A percentile compares a stretch with the other conserved stretches of the same genome.
These are phyloP conservation scores for Ochetophila trinervis DNA, from an alignment of 306 rosid genomes.

Conservation along the genomic window DNA sequence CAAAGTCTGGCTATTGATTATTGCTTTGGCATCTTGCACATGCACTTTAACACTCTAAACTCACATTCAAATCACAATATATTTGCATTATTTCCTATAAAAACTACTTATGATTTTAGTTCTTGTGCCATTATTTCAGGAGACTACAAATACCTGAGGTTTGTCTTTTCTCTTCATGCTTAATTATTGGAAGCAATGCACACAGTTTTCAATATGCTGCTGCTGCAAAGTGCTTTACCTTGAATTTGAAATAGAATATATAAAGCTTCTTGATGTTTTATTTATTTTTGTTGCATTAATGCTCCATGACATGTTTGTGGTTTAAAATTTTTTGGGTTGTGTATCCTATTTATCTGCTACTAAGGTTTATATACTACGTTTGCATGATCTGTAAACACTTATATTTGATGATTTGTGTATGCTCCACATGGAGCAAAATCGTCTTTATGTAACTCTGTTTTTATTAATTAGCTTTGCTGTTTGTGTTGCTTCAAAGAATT, in stretches of 20 bases:
- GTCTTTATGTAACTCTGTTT: no score
- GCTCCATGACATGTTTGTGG: no score
- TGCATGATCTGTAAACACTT: no score
- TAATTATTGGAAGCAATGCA: neutral
- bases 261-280: no score
- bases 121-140: conserved; percentile 38
- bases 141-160: conserved; percentile 88
- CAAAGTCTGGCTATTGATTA: neutral
- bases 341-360: no score
- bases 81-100: neutral
- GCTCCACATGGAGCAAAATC: no score
- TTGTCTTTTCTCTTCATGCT: conserved; percentile 26
- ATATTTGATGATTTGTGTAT: no score
- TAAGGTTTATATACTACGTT: no score
- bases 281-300: no score
- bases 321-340: no score
- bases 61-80: neutral
- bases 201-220: neutral
- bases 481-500: neutral
- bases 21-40: neutral
- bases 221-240: neutral
- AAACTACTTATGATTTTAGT: conserved; percentile 15
- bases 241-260: no score
- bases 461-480: no score
- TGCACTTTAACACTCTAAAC: neutral